Evolutionary conservation across 2,329 filamentous ascomycete species (phyloP).

Genomic region (Penicillium sp.): DNA sequence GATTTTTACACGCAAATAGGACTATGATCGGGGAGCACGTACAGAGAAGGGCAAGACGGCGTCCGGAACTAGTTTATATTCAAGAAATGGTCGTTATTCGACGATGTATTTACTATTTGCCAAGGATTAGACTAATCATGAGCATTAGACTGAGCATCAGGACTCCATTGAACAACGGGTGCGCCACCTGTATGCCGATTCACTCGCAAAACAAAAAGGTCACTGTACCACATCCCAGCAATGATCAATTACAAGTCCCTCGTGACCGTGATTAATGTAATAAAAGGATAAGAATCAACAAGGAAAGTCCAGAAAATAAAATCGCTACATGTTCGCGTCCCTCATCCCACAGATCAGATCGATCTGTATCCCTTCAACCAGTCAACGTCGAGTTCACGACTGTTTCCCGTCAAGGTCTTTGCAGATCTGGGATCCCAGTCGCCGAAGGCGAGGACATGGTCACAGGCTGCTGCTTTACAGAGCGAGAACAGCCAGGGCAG

Average conservation of each 20-base stretch:
- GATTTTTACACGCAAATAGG: not conserved
- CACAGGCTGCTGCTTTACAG: slow-evolving; percentile 31
- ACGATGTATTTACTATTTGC: slow-evolving; percentile 12
- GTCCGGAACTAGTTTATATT: not conserved
- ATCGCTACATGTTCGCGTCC: slow-evolving; percentile 19
- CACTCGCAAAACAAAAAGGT: slow-evolving; percentile 7
- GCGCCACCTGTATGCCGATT: slow-evolving; percentile 14
- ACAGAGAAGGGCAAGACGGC: not conserved
- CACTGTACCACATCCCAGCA: slow-evolving; percentile 2
- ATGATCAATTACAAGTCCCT: slow-evolving; percentile 15
- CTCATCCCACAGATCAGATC: slow-evolving; percentile 9
- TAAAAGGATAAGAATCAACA: slow-evolving; percentile 5
- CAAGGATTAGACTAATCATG: slow-evolving; percentile 13
- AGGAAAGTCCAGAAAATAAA: slow-evolving; percentile 7
- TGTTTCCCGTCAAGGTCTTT: not conserved
- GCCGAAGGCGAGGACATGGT: not conserved
- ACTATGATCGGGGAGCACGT: not conserved
- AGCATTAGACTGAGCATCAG: slow-evolving; percentile 5
- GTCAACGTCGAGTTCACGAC: not conserved
- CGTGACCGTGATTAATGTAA: slow-evolving; percentile 11
- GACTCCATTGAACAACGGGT: slow-evolving; percentile 6
- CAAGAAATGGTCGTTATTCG: not conserved
- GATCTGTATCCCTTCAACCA: slow-evolving; percentile 1
- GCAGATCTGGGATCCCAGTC: not conserved
- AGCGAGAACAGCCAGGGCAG: slow-evolving; percentile 41